A percentile compares a stretch with the other conserved stretches of the same genome.
phyloP scores from a whole-genome alignment of 1,284 basidiomycete species.

The Moesziomyces parantarcticus region DNA sequence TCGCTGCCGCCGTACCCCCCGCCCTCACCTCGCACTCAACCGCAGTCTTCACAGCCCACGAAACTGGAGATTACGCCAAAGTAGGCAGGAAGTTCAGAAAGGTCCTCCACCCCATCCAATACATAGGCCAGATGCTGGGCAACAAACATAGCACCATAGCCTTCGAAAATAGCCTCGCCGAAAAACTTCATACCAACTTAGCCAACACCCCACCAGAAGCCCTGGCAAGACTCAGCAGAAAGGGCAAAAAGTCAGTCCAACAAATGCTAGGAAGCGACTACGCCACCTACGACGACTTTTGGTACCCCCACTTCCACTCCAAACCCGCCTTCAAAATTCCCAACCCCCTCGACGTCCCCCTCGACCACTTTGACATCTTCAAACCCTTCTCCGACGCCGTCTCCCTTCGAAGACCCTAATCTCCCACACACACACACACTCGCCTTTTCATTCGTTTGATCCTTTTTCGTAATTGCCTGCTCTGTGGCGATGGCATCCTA shows the following conservation, averaged over 20 bases:
- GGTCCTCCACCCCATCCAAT: constrained; percentile 28
- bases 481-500: neutral
- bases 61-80: neutral
- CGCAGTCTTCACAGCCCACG: constrained; percentile 2
- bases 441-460: neutral
- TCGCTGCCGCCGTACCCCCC: constrained; percentile 4
- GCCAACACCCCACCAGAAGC: constrained; percentile 1
- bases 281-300: constrained; percentile 10
- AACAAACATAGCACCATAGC: constrained; percentile 6
- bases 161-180: constrained; percentile 21
- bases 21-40: constrained; percentile 7
- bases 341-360: constrained; percentile 9
- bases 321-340: constrained; percentile 7
- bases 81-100: neutral
- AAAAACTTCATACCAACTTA: neutral
- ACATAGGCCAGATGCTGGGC: constrained; percentile 10
- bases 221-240: neutral
- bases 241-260: neutral
- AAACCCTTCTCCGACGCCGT: constrained; percentile 14
- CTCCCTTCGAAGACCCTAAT: neutral
- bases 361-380: constrained; percentile 17
- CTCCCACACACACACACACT: neutral
- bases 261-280: neutral
- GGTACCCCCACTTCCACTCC: neutral
- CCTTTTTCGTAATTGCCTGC: neutral